phyloP scores from a whole-genome alignment of 2,329 filamentous ascomycete species.

The Colletotrichum somersetense region DNA sequence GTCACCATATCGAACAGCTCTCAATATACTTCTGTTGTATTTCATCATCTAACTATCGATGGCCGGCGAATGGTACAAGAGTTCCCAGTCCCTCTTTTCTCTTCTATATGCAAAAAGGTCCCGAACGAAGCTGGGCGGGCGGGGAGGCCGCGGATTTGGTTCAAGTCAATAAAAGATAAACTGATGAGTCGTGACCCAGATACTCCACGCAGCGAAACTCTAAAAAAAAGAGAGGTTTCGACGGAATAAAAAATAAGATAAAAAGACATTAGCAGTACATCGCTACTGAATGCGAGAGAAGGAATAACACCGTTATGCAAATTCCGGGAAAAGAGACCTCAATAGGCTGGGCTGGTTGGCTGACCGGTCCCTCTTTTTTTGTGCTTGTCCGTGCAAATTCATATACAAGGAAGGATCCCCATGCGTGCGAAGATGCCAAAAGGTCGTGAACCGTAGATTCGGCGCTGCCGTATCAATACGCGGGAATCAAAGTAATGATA shows the following conservation, averaged over 20 bases:
- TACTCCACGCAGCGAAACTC: conserved; percentile 41
- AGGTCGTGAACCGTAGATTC: conserved; percentile 39
- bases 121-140: background rate
- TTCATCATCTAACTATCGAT: conserved; percentile 39
- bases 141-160: background rate
- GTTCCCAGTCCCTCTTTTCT: conserved; percentile 7
- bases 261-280: conserved; percentile 42
- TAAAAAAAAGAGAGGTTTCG: conserved; percentile 12
- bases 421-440: conserved; percentile 31
- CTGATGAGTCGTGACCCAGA: conserved; percentile 38
- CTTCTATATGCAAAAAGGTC: conserved; percentile 38
- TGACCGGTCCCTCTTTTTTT: background rate
- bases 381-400: conserved; percentile 27
- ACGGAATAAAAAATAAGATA: conserved; percentile 1
- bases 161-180: conserved; percentile 27
- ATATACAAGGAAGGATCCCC: conserved; percentile 37
- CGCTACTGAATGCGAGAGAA: conserved; percentile 42
- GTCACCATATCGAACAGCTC: background rate
- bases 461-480: conserved; percentile 41
- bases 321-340: conserved; percentile 8
- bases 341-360: conserved; percentile 1
- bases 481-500: conserved; percentile 39
- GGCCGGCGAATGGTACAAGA: conserved; percentile 9
- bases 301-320: conserved; percentile 36
- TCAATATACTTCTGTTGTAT: conserved; percentile 34